Evolutionary conservation across 2,329 filamentous ascomycete genomes (phyloP), one percentile per base, ranked within the genome.

Genomic region (Teratosphaeria pseudoeucalypti): DNA sequence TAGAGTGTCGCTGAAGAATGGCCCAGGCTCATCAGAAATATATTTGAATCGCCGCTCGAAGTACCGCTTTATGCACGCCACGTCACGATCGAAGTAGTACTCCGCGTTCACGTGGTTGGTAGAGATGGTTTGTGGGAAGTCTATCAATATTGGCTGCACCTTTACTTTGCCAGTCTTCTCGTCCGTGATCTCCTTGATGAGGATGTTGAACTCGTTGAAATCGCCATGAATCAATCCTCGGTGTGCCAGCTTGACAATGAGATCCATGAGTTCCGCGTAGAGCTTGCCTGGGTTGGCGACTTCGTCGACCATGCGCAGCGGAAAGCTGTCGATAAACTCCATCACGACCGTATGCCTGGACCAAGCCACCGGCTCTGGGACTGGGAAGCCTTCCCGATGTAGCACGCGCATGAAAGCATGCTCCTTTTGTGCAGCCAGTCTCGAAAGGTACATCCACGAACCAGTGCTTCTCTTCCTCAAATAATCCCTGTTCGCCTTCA

Each of bases 121-220:
- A 0, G 92, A 97, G 2, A 99, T 85, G 88, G 96, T 97, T 72
- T 99, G 94, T 0, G 94, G 94, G 71, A 99, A 99, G 76, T 99
- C 95, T 68, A 99, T 99, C 54, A 99, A 78, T 58, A 96, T 84
- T 0, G 94, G 94, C 6, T 84, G 85, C 29, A 95, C 77, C 37
- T 74, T 80, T 58, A 88, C 70, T 27, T 66, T 66, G 23, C 58
- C 63, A 10, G 55, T 52, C 39, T 58, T 58, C 52, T 79, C 71
- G 72, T 97, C 92, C 71, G 94, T 90, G 72, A 99, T 86, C 73
- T 97, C 92, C 71, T 94, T 90, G 72, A 99, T 86, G 37, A 99
- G 79, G 64, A 99, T 92, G 73, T 99, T 99, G 81, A 99, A 99
- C 74, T 99, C 95, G 78, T 99, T 99, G 78, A 95, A 99, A 73